Evolutionary conservation across 2,329 filamentous ascomycete genomes (phyloP), one percentile per base, ranked within the genome.

Genomic region (Arachnomyces sp.): DNA sequence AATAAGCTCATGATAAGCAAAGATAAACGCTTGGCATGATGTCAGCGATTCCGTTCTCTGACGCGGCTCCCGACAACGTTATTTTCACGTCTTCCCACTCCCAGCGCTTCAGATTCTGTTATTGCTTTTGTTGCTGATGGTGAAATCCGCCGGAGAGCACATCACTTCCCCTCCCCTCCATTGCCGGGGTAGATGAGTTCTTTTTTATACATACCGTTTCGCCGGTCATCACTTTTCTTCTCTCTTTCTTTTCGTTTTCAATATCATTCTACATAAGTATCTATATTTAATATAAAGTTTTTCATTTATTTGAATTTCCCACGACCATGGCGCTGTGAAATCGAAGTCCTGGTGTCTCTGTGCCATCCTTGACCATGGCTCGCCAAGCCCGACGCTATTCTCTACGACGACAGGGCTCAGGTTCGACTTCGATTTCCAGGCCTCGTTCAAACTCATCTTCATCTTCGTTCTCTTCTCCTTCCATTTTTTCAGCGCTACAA

Each of bases 371-470:
- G 21, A 28, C 16, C 21, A 44, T 46, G 41, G 42, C 36, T 17
- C 44, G 38, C 39, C 44, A 31, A 3, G 18, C 45, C 32, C 44
- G 35, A 34, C 34, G 40, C 21, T 40, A 36, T 28, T 40, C 44
- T 28, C 36, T 43, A 13, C 45, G 43, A 28, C 14, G 41, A 25
- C 16, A 17, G 12, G 31, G 31, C 7, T 12, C 32, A 11, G 15
- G 11, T n/a, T 17, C 33, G 15, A 14, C 32, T n/a, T 34, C 21
- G 25, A n/a, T 38, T 17, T 17, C 29, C 15, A 25, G n/a, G 18
- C 33, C 44, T 6, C 17, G 40, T 11, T 39, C 33, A 11, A 42
- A 36, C 8, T 44, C 34, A 34, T 51, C 45, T 16, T 34, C 48
- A 13, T 42, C 48, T 15, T 47, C 45, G 29, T 43, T 33, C 3